phyloP scores from a whole-genome alignment of 495 filamentous ascomycete species.

The Aspergillus conjunctus region DNA sequence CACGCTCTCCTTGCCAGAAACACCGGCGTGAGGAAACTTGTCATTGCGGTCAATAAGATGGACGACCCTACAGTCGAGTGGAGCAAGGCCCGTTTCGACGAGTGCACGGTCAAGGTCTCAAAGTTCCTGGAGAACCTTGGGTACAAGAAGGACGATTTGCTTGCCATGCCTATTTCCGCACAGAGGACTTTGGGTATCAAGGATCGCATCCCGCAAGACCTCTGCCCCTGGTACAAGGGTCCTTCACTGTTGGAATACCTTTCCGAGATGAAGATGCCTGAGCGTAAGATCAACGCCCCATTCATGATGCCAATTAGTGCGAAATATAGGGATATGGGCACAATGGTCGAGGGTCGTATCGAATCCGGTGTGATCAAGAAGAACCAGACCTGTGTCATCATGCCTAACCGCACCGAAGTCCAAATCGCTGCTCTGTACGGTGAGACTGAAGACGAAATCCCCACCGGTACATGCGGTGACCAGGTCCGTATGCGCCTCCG shows the following conservation, averaged over 20 bases:
- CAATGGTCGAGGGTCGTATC: slow-evolving; percentile 95
- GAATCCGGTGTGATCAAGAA: slow-evolving; percentile 93
- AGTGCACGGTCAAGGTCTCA: slow-evolving; percentile 86
- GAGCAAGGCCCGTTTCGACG: slow-evolving; percentile 87
- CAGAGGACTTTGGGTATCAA: slow-evolving; percentile 85
- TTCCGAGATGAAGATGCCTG: slow-evolving; percentile 84
- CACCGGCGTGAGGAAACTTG: slow-evolving; percentile 93
- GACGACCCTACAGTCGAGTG: slow-evolving; percentile 95
- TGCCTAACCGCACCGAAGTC: slow-evolving; percentile 87
- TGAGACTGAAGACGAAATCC: slow-evolving; percentile 92
- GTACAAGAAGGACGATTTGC: slow-evolving; percentile 91
- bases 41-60: slow-evolving; percentile 98
- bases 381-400: slow-evolving; percentile 78
- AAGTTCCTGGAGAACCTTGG: slow-evolving; percentile 88
- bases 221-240: slow-evolving; percentile 81
- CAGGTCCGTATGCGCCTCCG: slow-evolving; percentile 90
- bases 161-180: slow-evolving; percentile 95
- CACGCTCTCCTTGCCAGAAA: slow-evolving; percentile 97
- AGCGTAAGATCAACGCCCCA: slow-evolving; percentile 94
- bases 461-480: slow-evolving; percentile 81
- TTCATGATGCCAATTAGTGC: slow-evolving; percentile 99
- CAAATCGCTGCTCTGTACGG: slow-evolving; percentile 84
- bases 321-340: slow-evolving; percentile 97
- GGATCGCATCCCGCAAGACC: slow-evolving; percentile 74
- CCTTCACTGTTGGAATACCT: slow-evolving; percentile 96